phyloP scores from a whole-genome alignment of 2,329 filamentous ascomycete species.

The Chalara sp. region DNA sequence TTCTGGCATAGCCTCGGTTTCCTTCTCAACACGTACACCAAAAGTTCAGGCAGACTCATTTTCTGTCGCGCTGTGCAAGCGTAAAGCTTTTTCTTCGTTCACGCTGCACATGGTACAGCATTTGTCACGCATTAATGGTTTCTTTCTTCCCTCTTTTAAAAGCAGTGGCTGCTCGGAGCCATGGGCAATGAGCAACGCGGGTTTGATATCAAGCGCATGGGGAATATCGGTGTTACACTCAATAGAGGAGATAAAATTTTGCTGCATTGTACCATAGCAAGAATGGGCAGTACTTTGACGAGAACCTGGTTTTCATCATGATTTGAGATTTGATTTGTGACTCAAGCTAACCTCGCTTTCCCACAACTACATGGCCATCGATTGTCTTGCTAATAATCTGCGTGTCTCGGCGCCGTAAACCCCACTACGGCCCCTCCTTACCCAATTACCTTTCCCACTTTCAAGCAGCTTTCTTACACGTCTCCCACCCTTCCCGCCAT shows the following conservation, averaged over 20 bases:
- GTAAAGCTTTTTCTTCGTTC: conserved; percentile 6
- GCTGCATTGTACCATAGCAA: conserved; percentile 23
- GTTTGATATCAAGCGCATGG: conserved; percentile 6
- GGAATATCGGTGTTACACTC: conserved; percentile 13
- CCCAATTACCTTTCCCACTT: too few relatives aligned
- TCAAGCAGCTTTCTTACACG: too few relatives aligned
- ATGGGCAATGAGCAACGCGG: too few relatives aligned
- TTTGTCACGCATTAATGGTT: too few relatives aligned
- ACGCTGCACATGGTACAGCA: background rate
- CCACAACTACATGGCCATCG: too few relatives aligned
- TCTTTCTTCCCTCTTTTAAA: too few relatives aligned
- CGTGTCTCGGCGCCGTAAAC: too few relatives aligned
- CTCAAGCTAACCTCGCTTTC: background rate
- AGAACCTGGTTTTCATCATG: background rate
- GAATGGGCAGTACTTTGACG: background rate
- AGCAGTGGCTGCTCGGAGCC: too few relatives aligned
- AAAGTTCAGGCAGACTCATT: too few relatives aligned
- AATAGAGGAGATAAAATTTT: conserved; percentile 17
- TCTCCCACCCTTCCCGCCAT: too few relatives aligned
- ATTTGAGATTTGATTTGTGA: background rate
- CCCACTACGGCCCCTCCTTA: too few relatives aligned
- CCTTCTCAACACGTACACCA: conserved; percentile 3
- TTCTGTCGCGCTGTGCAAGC: background rate
- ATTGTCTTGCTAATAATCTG: too few relatives aligned
- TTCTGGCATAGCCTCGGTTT: conserved; percentile 17